These are phyloP conservation scores for Pestalotiopsis sp. DNA, from an alignment of 2,329 filamentous ascomycete genomes.

Conservation along the genomic window DNA sequence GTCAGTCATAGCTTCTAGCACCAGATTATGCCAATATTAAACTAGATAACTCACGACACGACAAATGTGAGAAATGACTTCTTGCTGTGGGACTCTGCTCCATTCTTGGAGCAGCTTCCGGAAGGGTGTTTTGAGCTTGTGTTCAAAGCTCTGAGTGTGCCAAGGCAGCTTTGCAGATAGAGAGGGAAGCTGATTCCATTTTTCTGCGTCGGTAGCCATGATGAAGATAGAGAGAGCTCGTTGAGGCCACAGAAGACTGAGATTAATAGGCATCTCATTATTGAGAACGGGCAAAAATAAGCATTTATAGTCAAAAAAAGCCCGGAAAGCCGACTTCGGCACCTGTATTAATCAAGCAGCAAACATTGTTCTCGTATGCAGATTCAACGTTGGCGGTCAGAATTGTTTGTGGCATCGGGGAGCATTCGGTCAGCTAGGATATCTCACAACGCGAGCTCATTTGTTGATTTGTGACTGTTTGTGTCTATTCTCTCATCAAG, in stretches of 20 bases:
- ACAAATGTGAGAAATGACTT: constrained; percentile 15
- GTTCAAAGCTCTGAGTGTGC: constrained; percentile 13
- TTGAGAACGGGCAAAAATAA: too few species aligned
- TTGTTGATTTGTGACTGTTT: too few species aligned
- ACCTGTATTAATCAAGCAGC: too few species aligned
- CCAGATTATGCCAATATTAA: neutral
- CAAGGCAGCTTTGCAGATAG: constrained; percentile 15
- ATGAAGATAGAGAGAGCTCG: neutral
- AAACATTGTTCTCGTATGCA: too few species aligned
- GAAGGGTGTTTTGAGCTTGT: constrained; percentile 16
- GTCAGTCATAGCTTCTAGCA: constrained; percentile 9
- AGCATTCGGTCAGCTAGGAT: too few species aligned
- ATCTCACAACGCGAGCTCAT: too few species aligned
- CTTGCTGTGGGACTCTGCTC: constrained; percentile 14
- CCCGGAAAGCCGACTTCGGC: too few species aligned
- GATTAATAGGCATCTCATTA: too few species aligned
- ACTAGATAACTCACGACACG: neutral
- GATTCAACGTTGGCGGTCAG: too few species aligned
- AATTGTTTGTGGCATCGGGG: too few species aligned
- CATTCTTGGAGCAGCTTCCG: constrained; percentile 16
- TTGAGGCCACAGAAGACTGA: neutral
- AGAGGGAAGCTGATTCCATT: constrained; percentile 13
- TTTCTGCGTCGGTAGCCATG: constrained; percentile 7
- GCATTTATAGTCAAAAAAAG: too few species aligned
- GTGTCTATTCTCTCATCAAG: too few species aligned